Percentiles rank a stretch among this genome's conserved stretches.
These are phyloP conservation scores for Polychaeton citri DNA, from an alignment of 2,329 filamentous ascomycete species.

Conservation along the genomic window DNA sequence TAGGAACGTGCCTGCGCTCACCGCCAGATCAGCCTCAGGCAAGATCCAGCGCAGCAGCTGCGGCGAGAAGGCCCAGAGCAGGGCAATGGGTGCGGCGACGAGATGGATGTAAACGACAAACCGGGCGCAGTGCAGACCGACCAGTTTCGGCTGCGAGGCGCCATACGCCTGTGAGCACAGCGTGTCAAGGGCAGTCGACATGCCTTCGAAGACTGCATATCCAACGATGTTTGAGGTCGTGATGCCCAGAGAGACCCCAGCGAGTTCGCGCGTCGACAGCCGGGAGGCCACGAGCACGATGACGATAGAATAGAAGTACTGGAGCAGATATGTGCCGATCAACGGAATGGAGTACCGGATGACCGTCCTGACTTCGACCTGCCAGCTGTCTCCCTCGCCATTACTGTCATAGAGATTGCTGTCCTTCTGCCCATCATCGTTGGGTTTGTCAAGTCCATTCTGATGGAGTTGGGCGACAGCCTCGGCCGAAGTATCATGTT, in stretches of 20 bases:
- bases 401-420: neutral
- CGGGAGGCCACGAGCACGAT: conserved; percentile 41
- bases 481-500: neutral
- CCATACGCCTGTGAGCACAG: conserved; percentile 41
- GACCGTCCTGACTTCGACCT: conserved; percentile 14
- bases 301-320: conserved; percentile 40
- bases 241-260: conserved; percentile 38
- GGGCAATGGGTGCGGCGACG: conserved; percentile 35
- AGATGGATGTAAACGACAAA: conserved; percentile 39
- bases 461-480: too few species aligned
- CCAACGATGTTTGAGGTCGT: conserved; percentile 44
- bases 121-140: conserved; percentile 40
- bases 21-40: conserved; percentile 34
- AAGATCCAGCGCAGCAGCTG: conserved; percentile 33
- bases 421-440: neutral
- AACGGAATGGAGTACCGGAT: conserved; percentile 35
- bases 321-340: conserved; percentile 40
- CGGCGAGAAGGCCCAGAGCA: conserved; percentile 36
- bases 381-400: neutral
- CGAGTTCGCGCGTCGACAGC: conserved; percentile 39
- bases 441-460: neutral
- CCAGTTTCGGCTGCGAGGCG: conserved; percentile 32
- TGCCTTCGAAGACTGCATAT: conserved; percentile 37
- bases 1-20: conserved; percentile 37
- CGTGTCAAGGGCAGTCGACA: conserved; percentile 39